Percentiles rank a stretch among this genome's conserved stretches.
These are phyloP conservation scores for Angomonas ambiguus DNA, from an alignment of 208 protist species.

Conservation along the genomic window DNA sequence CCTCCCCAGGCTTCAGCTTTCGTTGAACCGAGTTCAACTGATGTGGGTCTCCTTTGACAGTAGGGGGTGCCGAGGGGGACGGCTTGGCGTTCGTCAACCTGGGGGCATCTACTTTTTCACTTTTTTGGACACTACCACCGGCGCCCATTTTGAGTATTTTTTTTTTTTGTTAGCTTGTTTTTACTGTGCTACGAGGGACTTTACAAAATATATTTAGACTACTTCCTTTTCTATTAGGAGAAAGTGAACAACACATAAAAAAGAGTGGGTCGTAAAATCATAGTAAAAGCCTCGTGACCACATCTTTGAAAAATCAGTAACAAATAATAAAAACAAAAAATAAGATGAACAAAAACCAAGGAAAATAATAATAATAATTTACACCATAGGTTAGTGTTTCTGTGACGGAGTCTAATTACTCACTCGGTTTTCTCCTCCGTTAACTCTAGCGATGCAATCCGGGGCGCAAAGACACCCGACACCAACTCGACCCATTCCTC, in stretches of 20 bases:
- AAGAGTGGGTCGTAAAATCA: neutral
- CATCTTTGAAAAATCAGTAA: neutral
- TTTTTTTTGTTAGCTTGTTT: too few relatives aligned
- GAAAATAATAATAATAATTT: neutral
- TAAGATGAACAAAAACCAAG: too few relatives aligned
- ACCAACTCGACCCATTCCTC: neutral
- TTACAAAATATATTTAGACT: too few relatives aligned
- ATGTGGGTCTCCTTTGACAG: neutral
- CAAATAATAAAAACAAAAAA: neutral
- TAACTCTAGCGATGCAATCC: neutral
- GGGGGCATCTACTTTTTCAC: neutral
- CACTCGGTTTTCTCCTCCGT: neutral
- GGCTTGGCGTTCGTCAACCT: neutral
- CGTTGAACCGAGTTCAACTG: neutral
- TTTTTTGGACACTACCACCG: neutral
- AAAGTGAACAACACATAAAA: neutral
- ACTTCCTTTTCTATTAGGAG: neutral
- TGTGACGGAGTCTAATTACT: neutral
- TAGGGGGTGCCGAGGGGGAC: neutral
- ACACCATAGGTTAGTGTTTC: neutral
- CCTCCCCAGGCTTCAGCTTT: neutral
- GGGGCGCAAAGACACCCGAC: neutral
- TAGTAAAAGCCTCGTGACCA: neutral
- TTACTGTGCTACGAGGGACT: too few relatives aligned
- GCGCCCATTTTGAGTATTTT: neutral